phyloP scores from a whole-genome alignment of 148 eudicot genomes.

The Drosera capensis region DNA sequence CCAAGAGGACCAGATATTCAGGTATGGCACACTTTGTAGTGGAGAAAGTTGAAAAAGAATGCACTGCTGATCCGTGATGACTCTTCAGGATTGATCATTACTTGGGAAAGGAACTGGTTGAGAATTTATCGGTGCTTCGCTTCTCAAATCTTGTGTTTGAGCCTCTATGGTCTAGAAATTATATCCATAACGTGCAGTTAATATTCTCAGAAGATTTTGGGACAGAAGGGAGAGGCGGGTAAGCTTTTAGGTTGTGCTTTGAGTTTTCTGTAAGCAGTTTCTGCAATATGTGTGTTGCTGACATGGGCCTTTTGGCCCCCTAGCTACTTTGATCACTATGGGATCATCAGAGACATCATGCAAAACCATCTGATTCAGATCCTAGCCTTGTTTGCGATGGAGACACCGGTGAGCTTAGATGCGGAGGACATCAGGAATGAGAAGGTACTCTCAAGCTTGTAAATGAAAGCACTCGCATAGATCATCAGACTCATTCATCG shows the following conservation, averaged over 20 bases:
- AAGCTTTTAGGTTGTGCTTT: neutral
- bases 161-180: slow-evolving; percentile 25
- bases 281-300: too few relatives aligned
- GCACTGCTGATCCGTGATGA: neutral
- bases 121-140: slow-evolving; percentile 28
- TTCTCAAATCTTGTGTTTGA: slow-evolving; percentile 27
- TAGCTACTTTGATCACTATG: slow-evolving; percentile 23
- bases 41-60: neutral
- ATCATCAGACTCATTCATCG: neutral
- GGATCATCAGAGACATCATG: slow-evolving; percentile 21
- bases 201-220: slow-evolving; percentile 11
- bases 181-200: slow-evolving; percentile 24
- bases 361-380: slow-evolving; percentile 24
- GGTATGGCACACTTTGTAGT: neutral
- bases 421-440: slow-evolving; percentile 34
- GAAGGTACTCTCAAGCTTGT: too few relatives aligned
- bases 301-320: neutral
- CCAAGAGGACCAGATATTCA: slow-evolving; percentile 11
- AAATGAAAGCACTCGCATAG: too few relatives aligned
- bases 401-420: slow-evolving; percentile 25
- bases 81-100: slow-evolving; percentile 27
- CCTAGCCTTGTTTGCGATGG: slow-evolving; percentile 26
- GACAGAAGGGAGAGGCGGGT: slow-evolving; percentile 7
- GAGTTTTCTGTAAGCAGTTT: neutral
- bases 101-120: slow-evolving; percentile 27